Evolutionary conservation across 495 filamentous ascomycete species (phyloP).

Genomic region (Xanthoparmelia taractica): DNA sequence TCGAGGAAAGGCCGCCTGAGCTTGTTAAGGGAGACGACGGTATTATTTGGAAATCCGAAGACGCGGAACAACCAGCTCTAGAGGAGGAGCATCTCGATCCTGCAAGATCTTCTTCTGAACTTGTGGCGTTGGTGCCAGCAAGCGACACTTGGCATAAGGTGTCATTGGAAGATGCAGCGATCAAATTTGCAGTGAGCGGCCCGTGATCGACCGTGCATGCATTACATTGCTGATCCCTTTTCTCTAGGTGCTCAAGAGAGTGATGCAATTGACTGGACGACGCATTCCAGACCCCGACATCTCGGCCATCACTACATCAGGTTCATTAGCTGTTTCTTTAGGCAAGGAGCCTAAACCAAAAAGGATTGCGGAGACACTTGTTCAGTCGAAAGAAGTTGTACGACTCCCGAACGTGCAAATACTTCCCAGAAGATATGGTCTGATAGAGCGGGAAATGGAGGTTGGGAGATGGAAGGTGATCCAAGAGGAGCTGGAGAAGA

Average conservation of each 20-base stretch:
- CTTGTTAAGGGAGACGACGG: not conserved
- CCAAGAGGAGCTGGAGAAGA: conserved; percentile 57
- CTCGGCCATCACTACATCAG: conserved; percentile 43
- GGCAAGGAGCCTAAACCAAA: conserved; percentile 51
- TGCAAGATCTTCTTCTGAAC: not conserved
- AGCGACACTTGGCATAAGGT: conserved; percentile 43
- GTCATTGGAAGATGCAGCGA: conserved; percentile 46
- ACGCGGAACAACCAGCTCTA: not conserved
- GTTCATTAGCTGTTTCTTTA: conserved; percentile 47
- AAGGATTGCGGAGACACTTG: conserved; percentile 41
- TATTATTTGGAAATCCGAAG: not conserved
- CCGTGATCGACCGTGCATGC: conserved; percentile 6
- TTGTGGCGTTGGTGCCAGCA: not conserved
- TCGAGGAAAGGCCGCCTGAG: not conserved
- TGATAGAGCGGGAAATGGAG: conserved; percentile 62
- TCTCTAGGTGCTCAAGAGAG: conserved; percentile 62
- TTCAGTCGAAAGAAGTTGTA: conserved; percentile 26
- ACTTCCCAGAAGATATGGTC: conserved; percentile 49
- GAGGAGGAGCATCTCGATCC: not conserved
- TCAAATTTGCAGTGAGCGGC: conserved; percentile 68
- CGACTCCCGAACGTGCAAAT: conserved; percentile 64
- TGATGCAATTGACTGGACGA: conserved; percentile 68
- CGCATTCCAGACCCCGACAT: conserved; percentile 62
- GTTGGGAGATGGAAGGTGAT: conserved; percentile 83
- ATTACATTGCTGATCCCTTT: conserved; percentile 10